A percentile compares a stretch with the other conserved stretches of the same genome.
phyloP scores from a whole-genome alignment of 1,284 basidiomycete species.

The Pascua guehoae region DNA sequence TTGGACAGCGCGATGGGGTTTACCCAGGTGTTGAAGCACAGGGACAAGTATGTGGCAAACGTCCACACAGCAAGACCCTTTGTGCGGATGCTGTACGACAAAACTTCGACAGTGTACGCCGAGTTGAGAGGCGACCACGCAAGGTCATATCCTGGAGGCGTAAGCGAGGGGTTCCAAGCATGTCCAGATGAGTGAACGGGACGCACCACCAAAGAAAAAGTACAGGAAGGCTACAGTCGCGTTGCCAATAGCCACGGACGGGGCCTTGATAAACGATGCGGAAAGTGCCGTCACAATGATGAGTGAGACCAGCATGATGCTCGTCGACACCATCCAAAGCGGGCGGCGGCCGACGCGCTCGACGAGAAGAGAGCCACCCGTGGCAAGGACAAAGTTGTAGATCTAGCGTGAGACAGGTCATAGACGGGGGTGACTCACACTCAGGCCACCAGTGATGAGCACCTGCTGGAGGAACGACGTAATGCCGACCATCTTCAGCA shows the following conservation, averaged over 20 bases:
- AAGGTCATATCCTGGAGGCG: slow-evolving; percentile 47
- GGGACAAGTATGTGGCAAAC: neutral
- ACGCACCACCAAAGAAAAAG: slow-evolving; percentile 12
- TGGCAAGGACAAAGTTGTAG: slow-evolving; percentile 8
- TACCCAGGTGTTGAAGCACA: slow-evolving; percentile 18
- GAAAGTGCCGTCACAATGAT: slow-evolving; percentile 9
- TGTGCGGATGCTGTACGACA: slow-evolving; percentile 14
- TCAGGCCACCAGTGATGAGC: slow-evolving; percentile 6
- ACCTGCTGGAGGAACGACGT: slow-evolving; percentile 6
- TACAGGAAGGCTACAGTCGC: slow-evolving; percentile 20
- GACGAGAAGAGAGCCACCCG: neutral
- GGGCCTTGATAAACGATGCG: slow-evolving; percentile 9
- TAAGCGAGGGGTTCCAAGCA: slow-evolving; percentile 18
- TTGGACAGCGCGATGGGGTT: slow-evolving; percentile 25
- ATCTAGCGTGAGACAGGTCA: too few species aligned
- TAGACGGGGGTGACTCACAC: slow-evolving; percentile 3
- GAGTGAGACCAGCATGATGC: slow-evolving; percentile 22
- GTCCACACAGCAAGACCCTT: slow-evolving; percentile 15
- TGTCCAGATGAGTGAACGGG: too few species aligned
- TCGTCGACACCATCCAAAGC: slow-evolving; percentile 13
- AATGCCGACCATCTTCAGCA: slow-evolving; percentile 18
- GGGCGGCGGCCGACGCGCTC: slow-evolving; percentile 15
- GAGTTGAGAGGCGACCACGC: slow-evolving; percentile 12
- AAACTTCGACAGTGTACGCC: slow-evolving; percentile 21
- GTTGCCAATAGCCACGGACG: slow-evolving; percentile 1